Conservation (phyloP, 306 rosid species). For the Castanopsis chinensis region DNA sequence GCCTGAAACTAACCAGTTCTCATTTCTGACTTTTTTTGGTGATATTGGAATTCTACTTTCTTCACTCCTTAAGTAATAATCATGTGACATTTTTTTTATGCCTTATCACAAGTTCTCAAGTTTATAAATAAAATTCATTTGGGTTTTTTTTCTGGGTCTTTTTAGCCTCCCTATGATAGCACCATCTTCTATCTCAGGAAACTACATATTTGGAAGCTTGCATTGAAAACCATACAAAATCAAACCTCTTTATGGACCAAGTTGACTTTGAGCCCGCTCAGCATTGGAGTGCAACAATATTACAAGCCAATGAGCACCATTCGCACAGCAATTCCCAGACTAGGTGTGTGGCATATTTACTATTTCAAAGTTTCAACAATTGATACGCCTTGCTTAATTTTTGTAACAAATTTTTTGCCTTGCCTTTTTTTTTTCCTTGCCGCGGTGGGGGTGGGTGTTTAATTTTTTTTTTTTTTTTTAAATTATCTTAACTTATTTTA, state of each 20-base stretch:
- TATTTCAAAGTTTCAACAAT: conserved; percentile 10
- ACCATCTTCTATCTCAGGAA: conserved; percentile 58
- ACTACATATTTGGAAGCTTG: conserved; percentile 95
- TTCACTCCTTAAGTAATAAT: background rate
- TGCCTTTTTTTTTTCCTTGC: background rate
- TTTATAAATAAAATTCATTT: background rate
- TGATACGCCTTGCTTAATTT: conserved; percentile 8
- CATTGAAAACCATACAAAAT: conserved; percentile 94
- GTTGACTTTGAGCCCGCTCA: conserved; percentile 96
- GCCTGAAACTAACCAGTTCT: background rate
- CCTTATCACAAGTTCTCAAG: background rate
- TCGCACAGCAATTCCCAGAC: conserved; percentile 41
- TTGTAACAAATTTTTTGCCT: background rate
- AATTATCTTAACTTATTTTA: conserved; percentile 1
- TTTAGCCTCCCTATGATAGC: conserved; percentile 15
- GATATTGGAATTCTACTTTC: background rate
- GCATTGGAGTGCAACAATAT: conserved; percentile 68
- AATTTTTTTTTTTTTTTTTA: background rate
- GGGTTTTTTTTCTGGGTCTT: conserved; percentile 7
- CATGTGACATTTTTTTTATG: background rate
- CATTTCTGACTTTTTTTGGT: background rate
- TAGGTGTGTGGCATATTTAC: conserved; percentile 45
- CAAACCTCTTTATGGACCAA: conserved; percentile 98
- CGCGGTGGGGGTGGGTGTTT: no score
- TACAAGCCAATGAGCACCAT: conserved; percentile 65